Conservation (phyloP, 2,329 filamentous ascomycete genomes). For the Ceratocystis alfenasii region DNA sequence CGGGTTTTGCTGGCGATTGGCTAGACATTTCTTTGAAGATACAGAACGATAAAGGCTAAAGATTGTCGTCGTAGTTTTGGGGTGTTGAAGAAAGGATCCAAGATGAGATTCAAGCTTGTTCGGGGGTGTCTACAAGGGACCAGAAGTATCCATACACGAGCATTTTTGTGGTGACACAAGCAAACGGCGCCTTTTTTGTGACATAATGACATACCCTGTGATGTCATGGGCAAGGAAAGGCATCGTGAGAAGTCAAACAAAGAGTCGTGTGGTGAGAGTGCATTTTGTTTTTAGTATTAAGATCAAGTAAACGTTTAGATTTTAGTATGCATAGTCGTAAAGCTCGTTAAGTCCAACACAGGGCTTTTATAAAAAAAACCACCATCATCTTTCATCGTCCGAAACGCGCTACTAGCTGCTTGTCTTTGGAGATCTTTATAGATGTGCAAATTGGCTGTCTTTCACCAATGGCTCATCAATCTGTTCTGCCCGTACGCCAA, state of each 20-base stretch:
- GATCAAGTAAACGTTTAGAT: no score
- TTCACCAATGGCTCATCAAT: constrained; percentile 16
- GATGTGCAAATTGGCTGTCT: constrained; percentile 14
- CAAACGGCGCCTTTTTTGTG: neutral
- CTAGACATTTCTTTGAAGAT: constrained; percentile 11
- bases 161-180: neutral
- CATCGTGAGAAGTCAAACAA: neutral
- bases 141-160: constrained; percentile 12
- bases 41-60: neutral
- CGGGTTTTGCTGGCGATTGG: constrained; percentile 28
- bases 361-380: no score
- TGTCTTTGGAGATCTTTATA: neutral
- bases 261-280: no score
- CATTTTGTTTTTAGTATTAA: no score
- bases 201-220: neutral
- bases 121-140: neutral
- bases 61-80: neutral
- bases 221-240: neutral
- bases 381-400: no score
- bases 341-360: no score
- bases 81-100: neutral
- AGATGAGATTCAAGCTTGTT: neutral
- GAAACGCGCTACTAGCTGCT: no score
- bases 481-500: constrained; percentile 14
- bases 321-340: no score